These are phyloP conservation scores for Penicillium sp. DNA, from an alignment of 2,329 filamentous ascomycete species.

Conservation along the genomic window DNA sequence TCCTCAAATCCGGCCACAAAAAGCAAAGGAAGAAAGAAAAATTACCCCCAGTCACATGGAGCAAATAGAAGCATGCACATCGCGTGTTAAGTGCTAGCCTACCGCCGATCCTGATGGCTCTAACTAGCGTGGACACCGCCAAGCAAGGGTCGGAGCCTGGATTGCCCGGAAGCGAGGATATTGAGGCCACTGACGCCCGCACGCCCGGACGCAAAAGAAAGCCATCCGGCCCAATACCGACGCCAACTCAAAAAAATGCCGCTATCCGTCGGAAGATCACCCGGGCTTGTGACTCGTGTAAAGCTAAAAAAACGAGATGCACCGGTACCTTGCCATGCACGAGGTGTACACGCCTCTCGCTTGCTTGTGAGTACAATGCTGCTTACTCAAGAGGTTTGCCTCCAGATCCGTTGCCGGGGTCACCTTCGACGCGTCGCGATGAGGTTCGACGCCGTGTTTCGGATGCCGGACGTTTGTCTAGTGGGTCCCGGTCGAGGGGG, in stretches of 20 bases:
- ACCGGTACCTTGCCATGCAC: constrained; percentile 39
- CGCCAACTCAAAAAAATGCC: constrained; percentile 15
- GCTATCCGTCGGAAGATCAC: constrained; percentile 38
- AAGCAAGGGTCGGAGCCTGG: constrained; percentile 12
- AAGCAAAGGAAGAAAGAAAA: not conserved
- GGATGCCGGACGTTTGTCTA: not conserved
- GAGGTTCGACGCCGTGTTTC: not conserved
- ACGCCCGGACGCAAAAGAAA: constrained; percentile 31
- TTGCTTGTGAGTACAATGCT: constrained; percentile 37
- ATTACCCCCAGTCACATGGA: not conserved
- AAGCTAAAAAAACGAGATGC: constrained; percentile 40
- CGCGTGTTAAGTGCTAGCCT: constrained; percentile 4
- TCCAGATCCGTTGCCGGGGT: constrained; percentile 30
- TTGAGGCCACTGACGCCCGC: not conserved
- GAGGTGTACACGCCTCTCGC: constrained; percentile 33
- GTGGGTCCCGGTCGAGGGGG: constrained; percentile 2
- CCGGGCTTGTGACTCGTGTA: constrained; percentile 40
- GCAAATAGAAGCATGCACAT: constrained; percentile 3
- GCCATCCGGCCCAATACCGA: constrained; percentile 18
- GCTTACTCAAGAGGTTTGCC: constrained; percentile 39
- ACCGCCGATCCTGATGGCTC: constrained; percentile 12
- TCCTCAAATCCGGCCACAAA: not conserved
- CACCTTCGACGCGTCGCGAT: not conserved
- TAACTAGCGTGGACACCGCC: constrained; percentile 12
- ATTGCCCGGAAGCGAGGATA: not conserved